A percentile compares a stretch with the other conserved stretches of the same genome.
These are phyloP conservation scores for Colletotrichum incanum DNA, from an alignment of 2,329 filamentous ascomycete genomes.

Conservation along the genomic window DNA sequence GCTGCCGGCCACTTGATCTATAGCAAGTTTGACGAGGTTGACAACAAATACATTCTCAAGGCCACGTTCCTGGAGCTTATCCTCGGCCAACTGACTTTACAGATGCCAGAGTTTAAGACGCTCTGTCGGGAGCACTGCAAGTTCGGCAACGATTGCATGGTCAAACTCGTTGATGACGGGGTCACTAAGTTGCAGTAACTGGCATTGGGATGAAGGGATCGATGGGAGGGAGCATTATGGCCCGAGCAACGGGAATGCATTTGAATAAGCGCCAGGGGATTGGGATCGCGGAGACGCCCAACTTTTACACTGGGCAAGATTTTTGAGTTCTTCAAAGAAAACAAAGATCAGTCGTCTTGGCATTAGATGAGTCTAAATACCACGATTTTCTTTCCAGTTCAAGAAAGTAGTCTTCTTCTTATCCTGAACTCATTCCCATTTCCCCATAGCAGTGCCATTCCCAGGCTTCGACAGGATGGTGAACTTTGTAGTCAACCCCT, in stretches of 20 bases:
- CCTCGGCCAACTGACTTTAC: not conserved
- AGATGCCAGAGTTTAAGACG: conserved; percentile 4
- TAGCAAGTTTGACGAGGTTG: too few relatives aligned
- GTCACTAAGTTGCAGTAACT: too few relatives aligned
- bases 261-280: not conserved
- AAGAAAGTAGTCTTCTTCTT: not conserved
- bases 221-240: too few relatives aligned
- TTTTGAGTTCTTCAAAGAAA: too few relatives aligned
- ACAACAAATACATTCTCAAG: too few relatives aligned
- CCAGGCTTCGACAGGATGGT: conserved; percentile 27
- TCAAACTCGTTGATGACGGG: too few relatives aligned
- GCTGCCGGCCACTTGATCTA: too few relatives aligned
- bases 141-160: conserved; percentile 28
- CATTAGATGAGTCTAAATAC: too few relatives aligned
- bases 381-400: too few relatives aligned
- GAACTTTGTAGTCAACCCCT: conserved; percentile 33
- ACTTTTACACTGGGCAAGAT: not conserved
- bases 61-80: too few relatives aligned
- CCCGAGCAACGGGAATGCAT: not conserved
- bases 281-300: not conserved
- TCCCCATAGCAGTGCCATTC: conserved; percentile 1
- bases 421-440: not conserved
- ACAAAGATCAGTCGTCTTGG: too few relatives aligned
- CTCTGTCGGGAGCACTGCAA: not conserved
- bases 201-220: too few relatives aligned